Base-by-base conservation (phyloP, 108 stramenopile genomes). In the Cyclotella kingstonii region DNA sequence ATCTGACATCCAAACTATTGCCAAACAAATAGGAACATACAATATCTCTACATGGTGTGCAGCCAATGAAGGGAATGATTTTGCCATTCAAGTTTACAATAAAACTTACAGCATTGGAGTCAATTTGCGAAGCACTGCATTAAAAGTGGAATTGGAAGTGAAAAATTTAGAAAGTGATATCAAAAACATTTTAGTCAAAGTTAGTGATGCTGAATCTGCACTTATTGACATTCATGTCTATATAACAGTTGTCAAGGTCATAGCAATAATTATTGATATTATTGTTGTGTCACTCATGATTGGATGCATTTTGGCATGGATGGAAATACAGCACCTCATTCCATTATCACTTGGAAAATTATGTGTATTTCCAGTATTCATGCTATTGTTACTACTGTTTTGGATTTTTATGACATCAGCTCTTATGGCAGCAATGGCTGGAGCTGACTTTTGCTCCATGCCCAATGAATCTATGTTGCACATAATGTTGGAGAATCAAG, bases 361-460 rank as follows among this genome's bases (percentile, higher is more conserved):
- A 36, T 51, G 41, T 21, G 42, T 68, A 36, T 34, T 68, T 9
- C 58, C 67, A 27, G 21, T 35, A 15, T 59, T 68, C 29, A 50
- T 68, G 10, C 1, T 59, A 26, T 41, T 68, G 57, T 23, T 68
- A 21, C 25, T 68, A n/a, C 40, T 68, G 14, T 68, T 68, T 59
- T 68, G 57, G 67, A 48, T 47, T 23, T 68, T 68, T n/a, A 31
- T 58, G 21, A 68, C 67, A 21, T 27, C 46, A 23, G 15, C 57
- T 6, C 57, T 68, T 17, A n/a, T 68, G 14, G 67, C 50, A 43
- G 48, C 67, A 14, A 59, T 68, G 67, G 67, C 67, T 15, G 56
- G 67, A 11, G 18, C 57, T 44, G 67, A 68, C 14, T 68, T 56
- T 22, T 68, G 67, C 18, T 23, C 47, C 22, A 39, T 49, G 67